These are phyloP conservation scores for Lipomyces oligophaga DNA, from an alignment of 805 yeast species.

Conservation along the genomic window DNA sequence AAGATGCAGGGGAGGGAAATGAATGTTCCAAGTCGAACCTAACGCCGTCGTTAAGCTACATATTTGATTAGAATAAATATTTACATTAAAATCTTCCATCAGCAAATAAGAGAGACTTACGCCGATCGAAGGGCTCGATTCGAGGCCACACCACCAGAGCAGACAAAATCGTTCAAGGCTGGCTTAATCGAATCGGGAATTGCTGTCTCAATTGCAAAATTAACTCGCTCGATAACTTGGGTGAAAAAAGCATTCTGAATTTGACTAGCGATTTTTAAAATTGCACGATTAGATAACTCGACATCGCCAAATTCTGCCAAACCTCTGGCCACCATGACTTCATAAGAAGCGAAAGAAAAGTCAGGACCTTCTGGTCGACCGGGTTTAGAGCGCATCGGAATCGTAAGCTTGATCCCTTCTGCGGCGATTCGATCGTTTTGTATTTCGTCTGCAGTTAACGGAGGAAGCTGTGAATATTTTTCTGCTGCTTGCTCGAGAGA, in stretches of 20 bases:
- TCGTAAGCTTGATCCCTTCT: conserved; percentile 1
- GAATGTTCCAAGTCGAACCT: conserved; percentile 4
- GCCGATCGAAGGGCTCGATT: conserved; percentile 54
- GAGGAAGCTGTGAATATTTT: no score
- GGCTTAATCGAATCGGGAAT: neutral
- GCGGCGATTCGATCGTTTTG: neutral
- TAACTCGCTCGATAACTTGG: conserved; percentile 66
- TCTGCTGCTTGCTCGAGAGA: conserved; percentile 53
- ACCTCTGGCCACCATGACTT: conserved; percentile 48
- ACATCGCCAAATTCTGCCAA: conserved; percentile 16
- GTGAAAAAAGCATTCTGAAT: conserved; percentile 61
- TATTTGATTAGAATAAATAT: no score
- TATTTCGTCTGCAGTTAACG: no score
- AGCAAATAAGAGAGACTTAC: conserved; percentile 35
- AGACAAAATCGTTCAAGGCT: conserved; percentile 54
- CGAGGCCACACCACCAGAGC: conserved; percentile 95
- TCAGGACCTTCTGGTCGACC: conserved; percentile 46
- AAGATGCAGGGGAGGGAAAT: conserved; percentile 61
- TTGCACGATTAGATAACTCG: neutral
- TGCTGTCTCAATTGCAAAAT: conserved; percentile 43
- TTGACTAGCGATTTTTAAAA: conserved; percentile 7
- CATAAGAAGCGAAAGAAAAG: conserved; percentile 78
- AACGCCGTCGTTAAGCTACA: conserved; percentile 2
- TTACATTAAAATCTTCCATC: neutral
- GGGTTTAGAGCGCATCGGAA: conserved; percentile 52